Evolutionary conservation across 495 filamentous ascomycete genomes (phyloP), one percentile per base, ranked within the genome.

Genomic region (Durotheca rogersii): DNA sequence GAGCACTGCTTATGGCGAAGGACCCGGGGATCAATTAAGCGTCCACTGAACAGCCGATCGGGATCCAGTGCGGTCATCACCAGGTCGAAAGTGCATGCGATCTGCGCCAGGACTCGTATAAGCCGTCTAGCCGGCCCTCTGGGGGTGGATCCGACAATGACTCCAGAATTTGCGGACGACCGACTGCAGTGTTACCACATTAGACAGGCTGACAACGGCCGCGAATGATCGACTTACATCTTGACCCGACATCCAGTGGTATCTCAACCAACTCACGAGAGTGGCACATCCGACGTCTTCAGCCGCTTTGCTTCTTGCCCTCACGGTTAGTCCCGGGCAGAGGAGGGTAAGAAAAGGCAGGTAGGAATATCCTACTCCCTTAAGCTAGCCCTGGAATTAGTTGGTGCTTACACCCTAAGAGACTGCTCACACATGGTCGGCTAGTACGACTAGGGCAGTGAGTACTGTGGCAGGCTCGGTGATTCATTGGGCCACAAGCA

Each of bases 1-100:
- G 45, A 34, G 48, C 38, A 35, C 50, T 40, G 49, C 51, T 59
- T 53, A 59, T 59, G 56, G 53, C 56, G 56, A 59, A 58, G 50
- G 44, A 46, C 10, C 36, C 50, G 35, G 45, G 35, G 53, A 46
- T 21, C 35, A 46, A 41, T 45, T 41, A 39, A 42, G 41, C 17
- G 12, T 37, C 50, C 44, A 30, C 37, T 30, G 46, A 40, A 50
- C 49, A 50, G 56, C 56, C 53, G 45, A n/a, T n/a, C n/a, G n/a
- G n/a, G n/a, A 53, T 40, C 21, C 23, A 53, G 39, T 37, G 49
- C 53, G 56, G 56, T 50, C 50, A 59, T 50, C 45, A 44, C 29
- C 12, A 39, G 39, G 44, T 31, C 16, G 38, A 33, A 41, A 18
- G 39, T 35, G 23, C 16, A 53, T 53, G 41, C 37, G 48, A 58